A percentile compares a stretch with the other conserved stretches of the same genome.
These are phyloP conservation scores for Vigna mungo DNA, from an alignment of 306 rosid genomes.

Conservation along the genomic window DNA sequence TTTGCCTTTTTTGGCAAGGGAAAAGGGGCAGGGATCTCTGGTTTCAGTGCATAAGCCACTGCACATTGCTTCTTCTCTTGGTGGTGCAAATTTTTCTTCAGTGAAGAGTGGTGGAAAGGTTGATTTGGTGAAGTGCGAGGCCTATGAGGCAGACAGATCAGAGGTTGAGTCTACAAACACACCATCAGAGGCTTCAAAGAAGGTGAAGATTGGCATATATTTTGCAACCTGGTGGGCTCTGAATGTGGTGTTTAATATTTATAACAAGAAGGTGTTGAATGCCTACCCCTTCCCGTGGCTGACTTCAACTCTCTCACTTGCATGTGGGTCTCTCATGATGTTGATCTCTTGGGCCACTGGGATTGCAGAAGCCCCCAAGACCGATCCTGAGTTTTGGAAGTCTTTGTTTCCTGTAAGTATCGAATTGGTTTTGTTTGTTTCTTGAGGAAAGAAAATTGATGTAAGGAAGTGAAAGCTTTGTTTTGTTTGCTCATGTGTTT, in stretches of 20 bases:
- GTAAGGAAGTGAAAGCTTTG: constrained; percentile 44
- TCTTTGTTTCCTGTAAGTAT: constrained; percentile 87
- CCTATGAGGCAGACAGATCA: constrained; percentile 76
- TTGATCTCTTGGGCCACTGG: constrained; percentile 86
- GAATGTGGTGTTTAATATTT: constrained; percentile 95
- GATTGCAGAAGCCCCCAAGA: constrained; percentile 93
- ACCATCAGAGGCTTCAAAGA: constrained; percentile 71
- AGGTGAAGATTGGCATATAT: constrained; percentile 84
- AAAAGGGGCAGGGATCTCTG: constrained; percentile 20
- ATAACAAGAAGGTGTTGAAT: constrained; percentile 97
- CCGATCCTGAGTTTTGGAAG: constrained; percentile 95
- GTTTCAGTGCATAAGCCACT: constrained; percentile 59
- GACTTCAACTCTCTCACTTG: constrained; percentile 93
- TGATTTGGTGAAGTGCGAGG: constrained; percentile 61
- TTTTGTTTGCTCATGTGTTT: constrained; percentile 45
- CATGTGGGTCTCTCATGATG: constrained; percentile 97
- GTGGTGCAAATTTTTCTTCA: constrained; percentile 41
- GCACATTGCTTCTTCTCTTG: constrained; percentile 59
- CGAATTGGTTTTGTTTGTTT: constrained; percentile 53
- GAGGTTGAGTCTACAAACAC: constrained; percentile 52
- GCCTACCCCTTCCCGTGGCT: constrained; percentile 98
- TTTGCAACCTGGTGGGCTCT: constrained; percentile 98
- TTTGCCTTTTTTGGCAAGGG: constrained; percentile 41
- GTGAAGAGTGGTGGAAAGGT: constrained; percentile 45
- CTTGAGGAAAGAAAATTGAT: constrained; percentile 47